These are phyloP conservation scores for Coniochaeta sp. DNA, from an alignment of 2,329 filamentous ascomycete species.

Conservation along the genomic window DNA sequence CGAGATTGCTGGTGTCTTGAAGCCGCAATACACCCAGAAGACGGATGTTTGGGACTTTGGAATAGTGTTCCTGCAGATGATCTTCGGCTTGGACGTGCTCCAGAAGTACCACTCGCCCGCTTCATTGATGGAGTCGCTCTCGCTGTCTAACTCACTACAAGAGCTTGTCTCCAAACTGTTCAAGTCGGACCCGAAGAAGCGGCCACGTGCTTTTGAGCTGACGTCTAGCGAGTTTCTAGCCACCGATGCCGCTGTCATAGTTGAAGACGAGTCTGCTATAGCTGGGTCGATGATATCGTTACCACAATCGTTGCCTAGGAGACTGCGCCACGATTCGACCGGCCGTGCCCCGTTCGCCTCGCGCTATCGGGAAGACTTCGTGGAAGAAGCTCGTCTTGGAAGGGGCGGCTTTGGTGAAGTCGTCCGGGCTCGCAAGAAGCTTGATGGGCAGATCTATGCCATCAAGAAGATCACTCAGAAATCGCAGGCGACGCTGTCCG, in stretches of 20 bases:
- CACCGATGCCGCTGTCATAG: slow-evolving; percentile 54
- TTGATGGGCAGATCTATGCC: slow-evolving; percentile 89
- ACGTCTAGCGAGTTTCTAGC: slow-evolving; percentile 60
- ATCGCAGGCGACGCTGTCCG: slow-evolving; percentile 70
- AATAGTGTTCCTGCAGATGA: slow-evolving; percentile 86
- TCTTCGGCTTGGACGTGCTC: slow-evolving; percentile 74
- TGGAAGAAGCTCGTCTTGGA: slow-evolving; percentile 80
- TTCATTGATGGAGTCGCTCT: slow-evolving; percentile 62
- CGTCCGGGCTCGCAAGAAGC: slow-evolving; percentile 87
- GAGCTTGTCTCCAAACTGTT: slow-evolving; percentile 83
- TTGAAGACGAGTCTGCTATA: slow-evolving; percentile 33
- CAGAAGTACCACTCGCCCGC: slow-evolving; percentile 74
- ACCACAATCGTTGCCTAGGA: slow-evolving; percentile 36
- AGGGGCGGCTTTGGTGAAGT: slow-evolving; percentile 96
- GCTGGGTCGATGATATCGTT: slow-evolving; percentile 34
- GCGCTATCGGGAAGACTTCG: slow-evolving; percentile 82
- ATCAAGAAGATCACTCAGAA: slow-evolving; percentile 93
- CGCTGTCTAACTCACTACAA: slow-evolving; percentile 66
- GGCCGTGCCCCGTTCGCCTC: slow-evolving; percentile 50
- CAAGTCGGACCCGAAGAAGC: slow-evolving; percentile 73
- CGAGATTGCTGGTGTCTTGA: slow-evolving; percentile 60
- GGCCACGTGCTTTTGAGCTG: slow-evolving; percentile 73
- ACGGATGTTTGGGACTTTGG: slow-evolving; percentile 95
- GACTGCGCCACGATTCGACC: slow-evolving; percentile 56
- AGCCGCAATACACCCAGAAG: slow-evolving; percentile 62